These are phyloP conservation scores for Kalmusia sp. DNA, from an alignment of 2,329 filamentous ascomycete genomes.

Conservation along the genomic window DNA sequence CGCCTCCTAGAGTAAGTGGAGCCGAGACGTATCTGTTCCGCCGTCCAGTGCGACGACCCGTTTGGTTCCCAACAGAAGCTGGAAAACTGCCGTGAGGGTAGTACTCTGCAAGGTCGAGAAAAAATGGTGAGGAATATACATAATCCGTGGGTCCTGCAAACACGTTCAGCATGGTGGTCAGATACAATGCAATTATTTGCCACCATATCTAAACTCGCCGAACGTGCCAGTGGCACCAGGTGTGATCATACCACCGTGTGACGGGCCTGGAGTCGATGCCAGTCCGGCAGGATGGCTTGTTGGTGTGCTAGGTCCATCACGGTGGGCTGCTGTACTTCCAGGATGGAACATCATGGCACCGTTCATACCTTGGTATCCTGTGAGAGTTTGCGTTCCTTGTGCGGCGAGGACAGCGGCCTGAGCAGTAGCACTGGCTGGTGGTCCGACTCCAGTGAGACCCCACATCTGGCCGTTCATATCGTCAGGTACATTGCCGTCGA, in stretches of 20 bases:
- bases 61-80: no score
- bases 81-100: no score
- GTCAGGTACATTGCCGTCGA: slow-evolving; percentile 79
- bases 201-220: slow-evolving; percentile 66
- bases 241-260: slow-evolving; percentile 71
- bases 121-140: no score
- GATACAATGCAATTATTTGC: slow-evolving; percentile 32
- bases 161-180: slow-evolving; percentile 9
- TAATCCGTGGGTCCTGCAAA: no score
- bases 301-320: slow-evolving; percentile 71
- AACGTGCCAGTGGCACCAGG: slow-evolving; percentile 80
- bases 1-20: no score
- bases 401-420: slow-evolving; percentile 52
- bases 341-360: slow-evolving; percentile 49
- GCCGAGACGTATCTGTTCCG: no score
- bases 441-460: slow-evolving; percentile 74
- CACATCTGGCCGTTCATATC: slow-evolving; percentile 90
- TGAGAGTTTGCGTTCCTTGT: slow-evolving; percentile 44
- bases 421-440: slow-evolving; percentile 64
- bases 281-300: slow-evolving; percentile 63
- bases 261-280: slow-evolving; percentile 59
- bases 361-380: slow-evolving; percentile 43
- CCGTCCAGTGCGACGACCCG: no score
- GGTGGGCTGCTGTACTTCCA: slow-evolving; percentile 45
- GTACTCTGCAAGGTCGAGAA: no score